Conservation (phyloP, 495 filamentous ascomycete species). For the Cercophora newfieldiana region DNA sequence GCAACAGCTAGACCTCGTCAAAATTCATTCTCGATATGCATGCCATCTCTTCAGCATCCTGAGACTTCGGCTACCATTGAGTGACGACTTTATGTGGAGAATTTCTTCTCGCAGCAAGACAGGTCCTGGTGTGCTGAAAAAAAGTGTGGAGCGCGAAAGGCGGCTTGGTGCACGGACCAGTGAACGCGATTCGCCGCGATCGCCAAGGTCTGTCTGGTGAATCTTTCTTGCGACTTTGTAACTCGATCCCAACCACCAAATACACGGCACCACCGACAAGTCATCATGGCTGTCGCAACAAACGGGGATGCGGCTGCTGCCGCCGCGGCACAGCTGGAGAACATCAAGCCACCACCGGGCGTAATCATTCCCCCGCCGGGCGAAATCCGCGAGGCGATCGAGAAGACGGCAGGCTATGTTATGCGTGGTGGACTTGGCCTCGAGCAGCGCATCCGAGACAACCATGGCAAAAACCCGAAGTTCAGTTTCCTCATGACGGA, state of each 20-base stretch:
- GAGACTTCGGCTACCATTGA: too few relatives aligned
- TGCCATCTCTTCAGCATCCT: too few relatives aligned
- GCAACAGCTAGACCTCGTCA: not conserved
- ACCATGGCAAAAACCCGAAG: slow-evolving; percentile 81
- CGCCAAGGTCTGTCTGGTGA: not conserved
- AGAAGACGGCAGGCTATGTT: slow-evolving; percentile 96
- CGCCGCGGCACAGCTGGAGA: slow-evolving; percentile 47
- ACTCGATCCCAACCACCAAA: not conserved
- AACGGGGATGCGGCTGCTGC: slow-evolving; percentile 55
- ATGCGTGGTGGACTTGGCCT: slow-evolving; percentile 79
- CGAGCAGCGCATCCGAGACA: slow-evolving; percentile 86
- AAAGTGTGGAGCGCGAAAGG: not conserved
- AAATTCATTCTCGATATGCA: too few relatives aligned
- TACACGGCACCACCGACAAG: slow-evolving; percentile 16
- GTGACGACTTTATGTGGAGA: too few relatives aligned
- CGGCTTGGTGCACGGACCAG: not conserved
- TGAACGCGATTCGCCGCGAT: slow-evolving; percentile 5
- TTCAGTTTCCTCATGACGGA: slow-evolving; percentile 79
- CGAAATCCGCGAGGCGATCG: slow-evolving; percentile 73
- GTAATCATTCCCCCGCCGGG: slow-evolving; percentile 77
- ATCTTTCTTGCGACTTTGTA: not conserved
- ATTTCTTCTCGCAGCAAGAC: not conserved
- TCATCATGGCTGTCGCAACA: slow-evolving; percentile 50
- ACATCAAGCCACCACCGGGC: slow-evolving; percentile 74
- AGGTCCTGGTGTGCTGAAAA: not conserved